Conservation (phyloP, 2,329 filamentous ascomycete genomes). For the Dryadomyces sulphureus region DNA sequence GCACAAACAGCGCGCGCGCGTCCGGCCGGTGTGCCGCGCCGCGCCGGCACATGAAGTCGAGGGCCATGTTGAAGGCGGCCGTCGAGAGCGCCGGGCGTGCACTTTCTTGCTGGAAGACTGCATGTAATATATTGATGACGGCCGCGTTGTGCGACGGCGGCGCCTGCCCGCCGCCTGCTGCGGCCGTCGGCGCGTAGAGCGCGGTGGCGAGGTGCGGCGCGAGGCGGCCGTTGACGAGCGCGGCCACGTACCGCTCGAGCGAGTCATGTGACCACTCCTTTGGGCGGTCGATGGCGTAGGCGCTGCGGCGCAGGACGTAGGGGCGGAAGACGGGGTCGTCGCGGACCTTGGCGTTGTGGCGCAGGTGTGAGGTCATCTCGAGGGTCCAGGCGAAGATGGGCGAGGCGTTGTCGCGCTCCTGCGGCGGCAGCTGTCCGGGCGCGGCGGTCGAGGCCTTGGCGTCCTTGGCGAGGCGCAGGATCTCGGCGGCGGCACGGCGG, state of each 20-base stretch:
- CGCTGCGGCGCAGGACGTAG: conserved; percentile 14
- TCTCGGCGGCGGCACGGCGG: conserved; percentile 7
- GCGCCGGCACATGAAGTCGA: conserved; percentile 22
- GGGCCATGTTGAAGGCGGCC: conserved; percentile 26
- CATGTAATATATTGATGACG: conserved; percentile 22
- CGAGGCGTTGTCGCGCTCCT: not conserved
- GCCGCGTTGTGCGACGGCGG: conserved; percentile 20
- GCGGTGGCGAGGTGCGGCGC: conserved; percentile 17
- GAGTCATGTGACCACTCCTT: conserved; percentile 24
- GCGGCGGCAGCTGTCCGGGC: not conserved
- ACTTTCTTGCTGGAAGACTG: conserved; percentile 22
- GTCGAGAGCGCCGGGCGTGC: conserved; percentile 21
- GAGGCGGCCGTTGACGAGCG: conserved; percentile 24
- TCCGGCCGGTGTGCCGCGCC: conserved; percentile 15
- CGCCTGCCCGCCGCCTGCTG: conserved; percentile 7
- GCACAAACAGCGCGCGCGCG: conserved; percentile 20
- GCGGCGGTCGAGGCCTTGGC: conserved; percentile 3
- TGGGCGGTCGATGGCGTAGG: conserved; percentile 25
- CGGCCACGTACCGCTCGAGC: conserved; percentile 27
- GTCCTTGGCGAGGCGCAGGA: conserved; percentile 4
- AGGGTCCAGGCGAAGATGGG: conserved; percentile 4
- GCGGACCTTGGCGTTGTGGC: not conserved
- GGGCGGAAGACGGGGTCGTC: conserved; percentile 7
- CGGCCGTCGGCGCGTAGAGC: too few species aligned
- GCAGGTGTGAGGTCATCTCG: conserved; percentile 4